phyloP scores from a whole-genome alignment of 2,329 filamentous ascomycete genomes.

The Trematosphaeria pertusa region DNA sequence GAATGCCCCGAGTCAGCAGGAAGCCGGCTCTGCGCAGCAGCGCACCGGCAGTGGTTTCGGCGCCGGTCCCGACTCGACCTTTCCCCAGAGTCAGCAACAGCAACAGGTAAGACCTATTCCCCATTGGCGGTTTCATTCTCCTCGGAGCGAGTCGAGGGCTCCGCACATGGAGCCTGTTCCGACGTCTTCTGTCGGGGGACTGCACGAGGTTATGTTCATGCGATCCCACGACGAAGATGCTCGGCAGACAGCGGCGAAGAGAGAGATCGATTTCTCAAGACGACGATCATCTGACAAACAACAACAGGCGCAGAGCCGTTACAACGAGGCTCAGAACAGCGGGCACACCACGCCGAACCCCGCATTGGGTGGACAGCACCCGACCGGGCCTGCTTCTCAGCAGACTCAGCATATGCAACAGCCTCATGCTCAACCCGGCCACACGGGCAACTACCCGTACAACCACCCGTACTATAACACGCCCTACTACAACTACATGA shows the following conservation, averaged over 20 bases:
- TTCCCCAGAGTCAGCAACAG: constrained; percentile 69
- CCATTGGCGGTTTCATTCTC: background rate
- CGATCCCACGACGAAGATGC: constrained; percentile 2
- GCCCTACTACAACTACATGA: constrained; percentile 71
- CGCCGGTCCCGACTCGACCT: constrained; percentile 65
- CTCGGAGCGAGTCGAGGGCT: background rate
- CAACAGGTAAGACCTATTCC: constrained; percentile 53
- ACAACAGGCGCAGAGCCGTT: constrained; percentile 67
- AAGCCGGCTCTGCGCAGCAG: constrained; percentile 74
- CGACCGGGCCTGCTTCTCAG: constrained; percentile 54
- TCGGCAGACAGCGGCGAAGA: background rate
- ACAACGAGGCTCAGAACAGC: constrained; percentile 80
- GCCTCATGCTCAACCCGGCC: constrained; percentile 56
- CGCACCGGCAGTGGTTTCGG: constrained; percentile 80
- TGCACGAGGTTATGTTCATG: constrained; percentile 8
- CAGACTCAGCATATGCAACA: constrained; percentile 56
- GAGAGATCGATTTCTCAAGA: constrained; percentile 9
- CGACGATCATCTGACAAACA: constrained; percentile 22
- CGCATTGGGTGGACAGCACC: constrained; percentile 63
- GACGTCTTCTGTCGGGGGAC: background rate
- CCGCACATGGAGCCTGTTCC: background rate
- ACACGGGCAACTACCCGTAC: constrained; percentile 51
- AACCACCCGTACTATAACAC: constrained; percentile 68
- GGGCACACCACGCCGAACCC: constrained; percentile 92
- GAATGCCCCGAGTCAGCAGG: constrained; percentile 66